Conservation (phyloP, 371 early-diverging fungal genomes). For the Apophysomyces elegans region DNA sequence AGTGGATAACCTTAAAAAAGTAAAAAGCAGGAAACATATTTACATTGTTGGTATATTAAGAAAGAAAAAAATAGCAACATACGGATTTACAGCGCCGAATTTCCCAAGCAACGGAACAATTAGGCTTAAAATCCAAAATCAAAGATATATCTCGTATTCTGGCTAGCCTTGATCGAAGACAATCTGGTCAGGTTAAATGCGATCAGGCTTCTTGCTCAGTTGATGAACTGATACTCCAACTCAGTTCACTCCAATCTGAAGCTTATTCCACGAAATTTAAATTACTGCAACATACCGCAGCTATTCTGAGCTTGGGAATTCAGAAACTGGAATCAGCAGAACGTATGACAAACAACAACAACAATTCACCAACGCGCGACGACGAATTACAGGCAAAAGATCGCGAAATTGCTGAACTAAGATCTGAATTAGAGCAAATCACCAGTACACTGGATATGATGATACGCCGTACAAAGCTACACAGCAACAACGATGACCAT, state of each 20-base stretch:
- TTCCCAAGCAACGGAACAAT: slow-evolving; percentile 48
- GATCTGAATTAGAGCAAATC: slow-evolving; percentile 16
- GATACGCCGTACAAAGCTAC: neutral
- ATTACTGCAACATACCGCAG: slow-evolving; percentile 70
- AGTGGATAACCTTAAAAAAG: slow-evolving; percentile 58
- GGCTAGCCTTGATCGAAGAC: slow-evolving; percentile 48
- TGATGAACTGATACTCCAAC: slow-evolving; percentile 63
- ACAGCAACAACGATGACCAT: neutral
- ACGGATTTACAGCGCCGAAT: slow-evolving; percentile 12
- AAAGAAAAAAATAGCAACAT: slow-evolving; percentile 25
- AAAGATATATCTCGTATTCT: slow-evolving; percentile 46
- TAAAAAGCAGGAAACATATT: slow-evolving; percentile 18
- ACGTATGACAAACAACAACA: neutral
- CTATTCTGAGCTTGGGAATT: slow-evolving; percentile 56
- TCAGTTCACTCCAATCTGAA: slow-evolving; percentile 54
- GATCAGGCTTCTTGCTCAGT: slow-evolving; percentile 64
- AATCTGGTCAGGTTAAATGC: slow-evolving; percentile 52
- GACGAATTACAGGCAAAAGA: neutral
- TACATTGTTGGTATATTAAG: slow-evolving; percentile 20
- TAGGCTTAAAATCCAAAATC: slow-evolving; percentile 33
- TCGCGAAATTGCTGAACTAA: slow-evolving; percentile 13
- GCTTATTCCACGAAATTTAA: slow-evolving; percentile 29
- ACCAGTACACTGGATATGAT: slow-evolving; percentile 12
- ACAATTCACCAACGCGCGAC: neutral
- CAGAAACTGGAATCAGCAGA: slow-evolving; percentile 36